These are phyloP conservation scores for Dothistroma septosporum DNA, from an alignment of 2,329 filamentous ascomycete species.

Conservation along the genomic window DNA sequence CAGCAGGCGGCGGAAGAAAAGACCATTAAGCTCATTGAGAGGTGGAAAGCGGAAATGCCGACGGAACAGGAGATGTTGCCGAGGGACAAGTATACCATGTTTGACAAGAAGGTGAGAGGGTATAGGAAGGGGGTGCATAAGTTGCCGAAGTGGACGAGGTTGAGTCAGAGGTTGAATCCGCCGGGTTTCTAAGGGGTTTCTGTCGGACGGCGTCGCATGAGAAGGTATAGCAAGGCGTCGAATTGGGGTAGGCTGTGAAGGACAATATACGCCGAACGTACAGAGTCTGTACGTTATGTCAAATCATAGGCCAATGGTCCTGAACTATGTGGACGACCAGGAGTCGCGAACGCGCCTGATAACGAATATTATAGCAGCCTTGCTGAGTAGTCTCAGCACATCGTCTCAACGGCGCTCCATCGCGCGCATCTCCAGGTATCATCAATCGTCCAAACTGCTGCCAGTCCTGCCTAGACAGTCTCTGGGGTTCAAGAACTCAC, in stretches of 20 bases:
- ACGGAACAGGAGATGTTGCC: constrained; percentile 92
- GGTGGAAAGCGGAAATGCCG: constrained; percentile 96
- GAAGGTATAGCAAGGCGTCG: not conserved
- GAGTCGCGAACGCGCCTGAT: no score
- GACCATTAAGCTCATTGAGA: constrained; percentile 70
- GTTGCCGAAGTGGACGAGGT: constrained; percentile 76
- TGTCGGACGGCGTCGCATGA: not conserved
- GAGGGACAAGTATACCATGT: constrained; percentile 96
- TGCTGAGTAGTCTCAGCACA: no score
- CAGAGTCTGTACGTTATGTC: no score
- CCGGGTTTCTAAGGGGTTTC: constrained; percentile 70
- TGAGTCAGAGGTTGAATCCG: constrained; percentile 89
- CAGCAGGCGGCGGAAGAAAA: constrained; percentile 42
- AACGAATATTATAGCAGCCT: no score
- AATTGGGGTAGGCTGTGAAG: not conserved
- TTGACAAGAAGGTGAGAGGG: constrained; percentile 90
- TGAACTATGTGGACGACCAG: no score
- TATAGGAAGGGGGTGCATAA: constrained; percentile 97
- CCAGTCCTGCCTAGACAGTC: no score
- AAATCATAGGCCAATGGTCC: no score
- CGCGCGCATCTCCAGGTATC: no score
- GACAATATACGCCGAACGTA: no score
- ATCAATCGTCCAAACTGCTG: no score
- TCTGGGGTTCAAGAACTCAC: no score
- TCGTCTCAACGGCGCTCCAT: no score